Conservation (phyloP, 2,329 filamentous ascomycete species). For the Aspergillus alliaceus region DNA sequence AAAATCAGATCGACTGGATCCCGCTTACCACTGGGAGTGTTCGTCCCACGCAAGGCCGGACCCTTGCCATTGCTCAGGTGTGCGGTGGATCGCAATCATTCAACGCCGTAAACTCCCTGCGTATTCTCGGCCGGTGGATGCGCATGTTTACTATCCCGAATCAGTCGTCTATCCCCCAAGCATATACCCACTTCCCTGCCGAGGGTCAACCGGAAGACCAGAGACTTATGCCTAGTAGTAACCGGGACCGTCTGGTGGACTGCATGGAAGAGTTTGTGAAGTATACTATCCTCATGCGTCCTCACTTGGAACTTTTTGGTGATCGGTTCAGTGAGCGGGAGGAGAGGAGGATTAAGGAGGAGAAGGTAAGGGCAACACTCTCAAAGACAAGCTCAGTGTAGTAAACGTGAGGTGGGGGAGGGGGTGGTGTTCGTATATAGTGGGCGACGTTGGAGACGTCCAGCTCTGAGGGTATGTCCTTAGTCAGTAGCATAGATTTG, state of each 20-base stretch:
- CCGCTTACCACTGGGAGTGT: conserved; percentile 62
- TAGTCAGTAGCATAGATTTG: too few relatives aligned
- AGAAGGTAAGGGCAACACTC: too few relatives aligned
- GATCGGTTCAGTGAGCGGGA: conserved; percentile 63
- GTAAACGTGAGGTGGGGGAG: too few relatives aligned
- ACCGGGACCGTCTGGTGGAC: conserved; percentile 62
- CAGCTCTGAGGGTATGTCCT: too few relatives aligned
- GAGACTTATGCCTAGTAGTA: conserved; percentile 56
- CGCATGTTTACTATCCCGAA: conserved; percentile 68
- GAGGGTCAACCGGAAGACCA: conserved; percentile 48
- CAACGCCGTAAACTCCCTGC: conserved; percentile 67
- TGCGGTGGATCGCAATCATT: conserved; percentile 66
- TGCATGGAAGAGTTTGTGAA: conserved; percentile 72
- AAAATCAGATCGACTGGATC: conserved; percentile 72
- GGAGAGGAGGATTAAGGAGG: too few relatives aligned
- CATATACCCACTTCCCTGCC: conserved; percentile 64
- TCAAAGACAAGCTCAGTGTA: too few relatives aligned
- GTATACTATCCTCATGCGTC: conserved; percentile 65
- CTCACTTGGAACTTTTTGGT: conserved; percentile 60
- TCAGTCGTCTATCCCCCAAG: conserved; percentile 64
- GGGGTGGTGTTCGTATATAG: too few relatives aligned
- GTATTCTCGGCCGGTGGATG: conserved; percentile 68
- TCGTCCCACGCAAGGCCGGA: conserved; percentile 66
- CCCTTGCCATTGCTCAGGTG: conserved; percentile 62
- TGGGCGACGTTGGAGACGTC: too few relatives aligned